A percentile compares a stretch with the other conserved stretches of the same genome.
These are phyloP conservation scores for Ceratocystis cubensis DNA, from an alignment of 2,329 filamentous ascomycete species.

Conservation along the genomic window DNA sequence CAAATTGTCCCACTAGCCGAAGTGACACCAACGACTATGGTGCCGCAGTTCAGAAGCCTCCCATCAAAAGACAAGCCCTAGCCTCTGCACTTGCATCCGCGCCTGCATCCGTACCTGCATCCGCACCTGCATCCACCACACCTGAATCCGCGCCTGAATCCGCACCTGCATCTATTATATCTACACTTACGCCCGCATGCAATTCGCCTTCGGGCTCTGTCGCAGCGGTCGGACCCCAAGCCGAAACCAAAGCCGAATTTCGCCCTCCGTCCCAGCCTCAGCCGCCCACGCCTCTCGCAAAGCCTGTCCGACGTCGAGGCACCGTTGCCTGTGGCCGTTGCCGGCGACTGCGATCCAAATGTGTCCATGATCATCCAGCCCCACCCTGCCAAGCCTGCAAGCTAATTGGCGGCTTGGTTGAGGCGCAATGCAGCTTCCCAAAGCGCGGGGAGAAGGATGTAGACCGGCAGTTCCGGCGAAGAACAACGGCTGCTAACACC, in stretches of 20 bases:
- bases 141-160: background rate
- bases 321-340: slow-evolving; percentile 25
- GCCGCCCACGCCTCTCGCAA: background rate
- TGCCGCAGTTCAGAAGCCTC: background rate
- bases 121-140: background rate
- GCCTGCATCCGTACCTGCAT: background rate
- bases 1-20: slow-evolving; percentile 1
- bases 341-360: slow-evolving; percentile 24
- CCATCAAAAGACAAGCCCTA: background rate
- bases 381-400: slow-evolving; percentile 24
- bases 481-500: slow-evolving; percentile 1
- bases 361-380: slow-evolving; percentile 21
- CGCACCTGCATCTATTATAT: background rate
- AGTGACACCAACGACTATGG: background rate
- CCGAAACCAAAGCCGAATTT: background rate
- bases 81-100: background rate
- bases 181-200: background rate
- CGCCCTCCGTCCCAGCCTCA: background rate
- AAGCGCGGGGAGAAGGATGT: slow-evolving; percentile 23
- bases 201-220: background rate
- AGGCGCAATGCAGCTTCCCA: slow-evolving; percentile 23
- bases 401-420: slow-evolving; percentile 17
- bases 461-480: slow-evolving; percentile 23
- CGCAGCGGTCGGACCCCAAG: background rate
- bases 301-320: slow-evolving; percentile 22